A percentile compares a stretch with the other conserved stretches of the same genome.
These are phyloP conservation scores for Multifurca ochricompacta DNA, from an alignment of 768 basidiomycete genomes.

Conservation along the genomic window DNA sequence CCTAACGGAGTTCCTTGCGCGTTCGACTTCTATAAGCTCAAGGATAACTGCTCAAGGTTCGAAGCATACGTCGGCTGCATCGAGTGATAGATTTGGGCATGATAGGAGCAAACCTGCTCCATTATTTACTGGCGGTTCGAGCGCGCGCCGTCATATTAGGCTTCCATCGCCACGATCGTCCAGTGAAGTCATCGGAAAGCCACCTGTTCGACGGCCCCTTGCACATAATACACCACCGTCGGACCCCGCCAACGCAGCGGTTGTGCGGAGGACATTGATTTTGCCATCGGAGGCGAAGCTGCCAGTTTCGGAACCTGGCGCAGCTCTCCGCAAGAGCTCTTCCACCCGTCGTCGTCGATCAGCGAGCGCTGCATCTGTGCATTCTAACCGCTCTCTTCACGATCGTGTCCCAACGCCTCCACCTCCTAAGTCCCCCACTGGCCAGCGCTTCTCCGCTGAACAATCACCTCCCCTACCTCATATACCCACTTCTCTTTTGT, in stretches of 20 bases:
- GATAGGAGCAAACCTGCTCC: slow-evolving; percentile 2
- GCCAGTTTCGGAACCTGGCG: slow-evolving; percentile 46
- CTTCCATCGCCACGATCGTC: slow-evolving; percentile 4
- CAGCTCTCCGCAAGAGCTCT: slow-evolving; percentile 17
- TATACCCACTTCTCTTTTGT: slow-evolving; percentile 43
- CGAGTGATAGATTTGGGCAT: slow-evolving; percentile 24
- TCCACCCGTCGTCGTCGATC: slow-evolving; percentile 52
- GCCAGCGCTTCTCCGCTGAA: slow-evolving; percentile 59
- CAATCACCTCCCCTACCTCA: slow-evolving; percentile 63
- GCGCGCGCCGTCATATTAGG: slow-evolving; percentile 21
- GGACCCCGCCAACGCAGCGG: slow-evolving; percentile 25
- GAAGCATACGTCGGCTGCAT: slow-evolving; percentile 36
- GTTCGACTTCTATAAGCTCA: slow-evolving; percentile 61
- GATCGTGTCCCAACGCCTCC: slow-evolving; percentile 85
- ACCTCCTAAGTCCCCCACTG: slow-evolving; percentile 49
- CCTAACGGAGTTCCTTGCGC: slow-evolving; percentile 60
- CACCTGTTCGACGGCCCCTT: slow-evolving; percentile 5
- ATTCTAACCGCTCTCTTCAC: slow-evolving; percentile 66
- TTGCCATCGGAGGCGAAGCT: slow-evolving; percentile 60
- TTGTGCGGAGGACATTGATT: slow-evolving; percentile 75
- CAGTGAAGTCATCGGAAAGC: slow-evolving; percentile 11
- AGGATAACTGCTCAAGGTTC: slow-evolving; percentile 37
- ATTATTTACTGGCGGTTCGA: slow-evolving; percentile 22
- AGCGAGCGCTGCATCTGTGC: slow-evolving; percentile 45
- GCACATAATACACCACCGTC: slow-evolving; percentile 2